Conservation (phyloP, 352 stramenopile genomes). For the Pythium aristosporum region DNA sequence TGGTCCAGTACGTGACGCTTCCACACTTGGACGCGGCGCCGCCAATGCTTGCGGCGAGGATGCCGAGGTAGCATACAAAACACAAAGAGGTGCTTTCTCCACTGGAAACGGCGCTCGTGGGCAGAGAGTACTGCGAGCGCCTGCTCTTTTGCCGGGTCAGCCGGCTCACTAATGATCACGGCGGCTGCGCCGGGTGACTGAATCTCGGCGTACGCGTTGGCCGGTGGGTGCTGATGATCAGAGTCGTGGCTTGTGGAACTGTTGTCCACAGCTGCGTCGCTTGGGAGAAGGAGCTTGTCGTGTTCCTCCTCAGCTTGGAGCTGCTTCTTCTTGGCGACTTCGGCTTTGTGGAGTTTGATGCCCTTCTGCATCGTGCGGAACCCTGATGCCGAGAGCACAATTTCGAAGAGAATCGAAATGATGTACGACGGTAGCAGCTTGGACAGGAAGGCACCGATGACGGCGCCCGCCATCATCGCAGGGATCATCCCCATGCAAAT, state of each 20-base stretch:
- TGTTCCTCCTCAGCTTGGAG: not conserved
- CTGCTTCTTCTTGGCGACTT: conserved; percentile 33
- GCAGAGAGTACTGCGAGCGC: not conserved
- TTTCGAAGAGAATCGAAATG: conserved; percentile 48
- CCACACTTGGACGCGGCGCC: conserved; percentile 32
- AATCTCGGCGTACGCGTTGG: not conserved
- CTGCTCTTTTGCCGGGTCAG: not conserved
- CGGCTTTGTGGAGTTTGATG: conserved; percentile 35
- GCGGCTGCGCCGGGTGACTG: not conserved
- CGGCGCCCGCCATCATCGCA: conserved; percentile 51
- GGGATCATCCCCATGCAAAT: conserved; percentile 64
- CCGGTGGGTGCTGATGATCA: not conserved
- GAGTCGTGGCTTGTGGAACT: conserved; percentile 1
- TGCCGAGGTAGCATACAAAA: conserved; percentile 20
- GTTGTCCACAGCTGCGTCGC: not conserved
- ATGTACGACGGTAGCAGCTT: conserved; percentile 64
- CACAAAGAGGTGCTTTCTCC: conserved; percentile 20
- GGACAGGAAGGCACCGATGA: conserved; percentile 56
- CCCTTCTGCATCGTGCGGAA: conserved; percentile 35
- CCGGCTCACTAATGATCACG: not conserved
- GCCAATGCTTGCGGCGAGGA: conserved; percentile 19
- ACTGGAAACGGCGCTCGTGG: conserved; percentile 12
- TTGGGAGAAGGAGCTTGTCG: not conserved
- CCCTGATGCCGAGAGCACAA: conserved; percentile 38
- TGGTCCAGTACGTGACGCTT: conserved; percentile 40